phyloP scores from a whole-genome alignment of 2,329 filamentous ascomycete genomes.

The Chaetomium sp. region DNA sequence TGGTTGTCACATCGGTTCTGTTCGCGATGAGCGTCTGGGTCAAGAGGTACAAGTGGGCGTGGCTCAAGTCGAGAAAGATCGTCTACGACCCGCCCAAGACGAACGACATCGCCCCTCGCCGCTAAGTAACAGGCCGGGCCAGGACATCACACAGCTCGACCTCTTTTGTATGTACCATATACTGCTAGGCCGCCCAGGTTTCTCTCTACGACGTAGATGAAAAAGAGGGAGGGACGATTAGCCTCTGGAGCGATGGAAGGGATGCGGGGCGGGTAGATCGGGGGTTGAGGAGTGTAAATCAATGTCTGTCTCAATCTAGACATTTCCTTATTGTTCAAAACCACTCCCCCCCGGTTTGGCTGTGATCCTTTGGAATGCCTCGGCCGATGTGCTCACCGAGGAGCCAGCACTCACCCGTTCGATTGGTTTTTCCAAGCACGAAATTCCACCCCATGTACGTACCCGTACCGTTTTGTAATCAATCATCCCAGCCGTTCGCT shows the following conservation, averaged over 20 bases:
- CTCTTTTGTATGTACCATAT: constrained; percentile 42
- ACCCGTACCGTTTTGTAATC: background rate
- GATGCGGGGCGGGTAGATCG: constrained; percentile 30
- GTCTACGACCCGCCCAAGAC: constrained; percentile 76
- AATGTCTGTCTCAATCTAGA: constrained; percentile 48
- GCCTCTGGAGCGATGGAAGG: constrained; percentile 33
- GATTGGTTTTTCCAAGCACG: background rate
- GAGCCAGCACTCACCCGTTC: background rate
- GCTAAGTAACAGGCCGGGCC: constrained; percentile 42
- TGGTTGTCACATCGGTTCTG: constrained; percentile 76
- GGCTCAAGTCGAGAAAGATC: constrained; percentile 94
- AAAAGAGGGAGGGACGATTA: constrained; percentile 35
- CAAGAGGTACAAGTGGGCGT: constrained; percentile 99
- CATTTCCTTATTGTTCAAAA: constrained; percentile 30
- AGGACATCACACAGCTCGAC: constrained; percentile 40
- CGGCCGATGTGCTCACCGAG: background rate
- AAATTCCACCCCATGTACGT: background rate
- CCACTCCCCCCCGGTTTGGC: background rate
- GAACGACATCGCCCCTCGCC: constrained; percentile 47
- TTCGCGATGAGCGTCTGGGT: constrained; percentile 93
- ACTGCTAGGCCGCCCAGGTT: constrained; percentile 37
- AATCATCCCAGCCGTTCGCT: background rate
- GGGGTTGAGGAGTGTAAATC: constrained; percentile 53
- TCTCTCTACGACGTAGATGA: constrained; percentile 37
- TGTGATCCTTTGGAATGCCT: background rate